These are phyloP conservation scores for Cetraspora pellucida DNA, from an alignment of 192 early-diverging fungal species.

Conservation along the genomic window DNA sequence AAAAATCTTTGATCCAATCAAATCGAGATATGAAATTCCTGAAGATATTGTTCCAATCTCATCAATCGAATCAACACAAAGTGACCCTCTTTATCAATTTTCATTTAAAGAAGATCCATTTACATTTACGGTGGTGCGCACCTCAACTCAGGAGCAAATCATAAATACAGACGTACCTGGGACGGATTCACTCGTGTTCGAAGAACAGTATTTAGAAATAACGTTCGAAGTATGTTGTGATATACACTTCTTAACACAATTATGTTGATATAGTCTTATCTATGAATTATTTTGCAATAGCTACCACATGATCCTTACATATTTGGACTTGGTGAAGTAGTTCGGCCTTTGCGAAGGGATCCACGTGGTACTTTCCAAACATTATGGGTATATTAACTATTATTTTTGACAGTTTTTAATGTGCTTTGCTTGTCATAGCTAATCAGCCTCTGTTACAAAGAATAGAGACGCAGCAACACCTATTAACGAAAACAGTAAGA, in stretches of 20 bases:
- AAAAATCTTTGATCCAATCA: constrained; percentile 1
- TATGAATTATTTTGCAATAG: background rate
- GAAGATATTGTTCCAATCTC: constrained; percentile 16
- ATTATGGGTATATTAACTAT: background rate
- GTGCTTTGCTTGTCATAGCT: background rate
- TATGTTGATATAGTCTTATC: background rate
- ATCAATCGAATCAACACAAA: background rate
- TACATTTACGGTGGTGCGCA: constrained; percentile 45
- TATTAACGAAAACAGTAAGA: constrained; percentile 31
- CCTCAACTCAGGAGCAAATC: constrained; percentile 40
- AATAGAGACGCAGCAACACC: constrained; percentile 18
- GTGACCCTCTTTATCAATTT: background rate
- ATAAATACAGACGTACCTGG: constrained; percentile 46
- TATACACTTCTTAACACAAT: background rate
- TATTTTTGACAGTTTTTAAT: background rate
- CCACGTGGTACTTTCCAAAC: constrained; percentile 20
- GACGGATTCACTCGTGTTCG: constrained; percentile 49
- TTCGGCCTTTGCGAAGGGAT: constrained; percentile 46
- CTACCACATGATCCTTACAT: constrained; percentile 54
- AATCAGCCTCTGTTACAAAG: background rate
- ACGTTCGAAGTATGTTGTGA: constrained; percentile 49
- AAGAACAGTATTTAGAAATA: constrained; percentile 70
- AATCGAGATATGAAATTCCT: constrained; percentile 4
- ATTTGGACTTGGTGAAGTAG: constrained; percentile 69
- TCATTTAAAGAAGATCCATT: constrained; percentile 42